Conservation (phyloP, 2,329 filamentous ascomycete genomes). For the Neurospora sp. region DNA sequence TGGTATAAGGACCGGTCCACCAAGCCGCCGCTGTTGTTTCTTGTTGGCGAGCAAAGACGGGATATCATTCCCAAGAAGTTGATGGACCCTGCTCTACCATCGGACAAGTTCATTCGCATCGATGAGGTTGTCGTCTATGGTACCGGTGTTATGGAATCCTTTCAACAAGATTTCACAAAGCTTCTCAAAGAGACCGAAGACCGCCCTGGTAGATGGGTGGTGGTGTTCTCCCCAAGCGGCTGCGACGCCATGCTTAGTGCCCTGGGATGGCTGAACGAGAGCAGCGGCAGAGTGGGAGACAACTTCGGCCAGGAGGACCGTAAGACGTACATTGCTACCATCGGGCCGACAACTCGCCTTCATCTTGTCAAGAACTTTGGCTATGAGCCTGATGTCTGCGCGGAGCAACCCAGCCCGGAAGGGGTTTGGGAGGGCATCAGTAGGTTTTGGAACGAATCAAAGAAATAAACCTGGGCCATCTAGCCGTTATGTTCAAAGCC, state of each 20-base stretch:
- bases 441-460: conserved; percentile 19
- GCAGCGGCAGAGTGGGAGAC: conserved; percentile 29
- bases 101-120: conserved; percentile 49
- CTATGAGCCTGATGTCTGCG: conserved; percentile 69
- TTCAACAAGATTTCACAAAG: conserved; percentile 54
- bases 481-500: neutral
- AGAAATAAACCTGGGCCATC: neutral
- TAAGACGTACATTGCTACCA: conserved; percentile 66
- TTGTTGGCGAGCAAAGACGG: conserved; percentile 80
- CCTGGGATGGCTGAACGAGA: conserved; percentile 40
- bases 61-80: conserved; percentile 84
- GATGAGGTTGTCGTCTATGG: conserved; percentile 80
- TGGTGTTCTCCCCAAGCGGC: conserved; percentile 62
- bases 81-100: conserved; percentile 44
- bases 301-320: conserved; percentile 21
- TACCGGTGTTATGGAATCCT: conserved; percentile 72
- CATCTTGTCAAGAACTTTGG: conserved; percentile 56
- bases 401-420: conserved; percentile 70
- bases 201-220: conserved; percentile 52
- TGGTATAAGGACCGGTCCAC: conserved; percentile 33
- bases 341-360: conserved; percentile 84
- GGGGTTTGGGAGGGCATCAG: conserved; percentile 63
- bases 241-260: conserved; percentile 50
- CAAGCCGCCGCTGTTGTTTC: conserved; percentile 66
- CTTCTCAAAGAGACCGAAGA: conserved; percentile 37